Conservation (phyloP, 1,284 basidiomycete species). For the Mixia osmundae region DNA sequence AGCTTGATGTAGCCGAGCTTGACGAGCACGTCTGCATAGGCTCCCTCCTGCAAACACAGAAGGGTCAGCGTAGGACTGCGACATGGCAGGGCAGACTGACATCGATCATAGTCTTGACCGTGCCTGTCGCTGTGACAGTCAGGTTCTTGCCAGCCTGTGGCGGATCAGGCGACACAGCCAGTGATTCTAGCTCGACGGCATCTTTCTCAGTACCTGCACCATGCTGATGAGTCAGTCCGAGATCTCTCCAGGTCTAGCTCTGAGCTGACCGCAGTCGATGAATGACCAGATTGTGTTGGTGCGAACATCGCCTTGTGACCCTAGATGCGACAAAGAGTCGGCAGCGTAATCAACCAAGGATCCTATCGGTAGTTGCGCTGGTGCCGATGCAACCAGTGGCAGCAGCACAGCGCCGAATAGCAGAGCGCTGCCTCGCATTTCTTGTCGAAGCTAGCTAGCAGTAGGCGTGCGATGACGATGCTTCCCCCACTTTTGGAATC, state of each 20-base stretch:
- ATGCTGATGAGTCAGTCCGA: too few species aligned
- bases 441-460: too few species aligned
- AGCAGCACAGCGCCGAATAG: too few species aligned
- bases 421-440: too few species aligned
- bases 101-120: constrained; percentile 36
- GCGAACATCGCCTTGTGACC: constrained; percentile 1
- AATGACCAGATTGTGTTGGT: constrained; percentile 15
- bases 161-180: constrained; percentile 50
- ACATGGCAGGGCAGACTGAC: constrained; percentile 26
- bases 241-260: background rate
- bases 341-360: too few species aligned
- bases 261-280: constrained; percentile 16
- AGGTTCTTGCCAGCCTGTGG: constrained; percentile 57
- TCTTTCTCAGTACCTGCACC: constrained; percentile 13
- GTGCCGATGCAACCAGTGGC: too few species aligned
- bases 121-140: constrained; percentile 49
- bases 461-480: too few species aligned
- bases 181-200: constrained; percentile 32
- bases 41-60: constrained; percentile 45
- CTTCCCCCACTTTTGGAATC: too few species aligned
- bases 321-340: too few species aligned
- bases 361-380: too few species aligned
- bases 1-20: constrained; percentile 74
- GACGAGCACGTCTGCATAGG: constrained; percentile 61
- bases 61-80: background rate